Evolutionary conservation across 2,329 filamentous ascomycete species (phyloP).

Genomic region (Trichoderma endophyticum): DNA sequence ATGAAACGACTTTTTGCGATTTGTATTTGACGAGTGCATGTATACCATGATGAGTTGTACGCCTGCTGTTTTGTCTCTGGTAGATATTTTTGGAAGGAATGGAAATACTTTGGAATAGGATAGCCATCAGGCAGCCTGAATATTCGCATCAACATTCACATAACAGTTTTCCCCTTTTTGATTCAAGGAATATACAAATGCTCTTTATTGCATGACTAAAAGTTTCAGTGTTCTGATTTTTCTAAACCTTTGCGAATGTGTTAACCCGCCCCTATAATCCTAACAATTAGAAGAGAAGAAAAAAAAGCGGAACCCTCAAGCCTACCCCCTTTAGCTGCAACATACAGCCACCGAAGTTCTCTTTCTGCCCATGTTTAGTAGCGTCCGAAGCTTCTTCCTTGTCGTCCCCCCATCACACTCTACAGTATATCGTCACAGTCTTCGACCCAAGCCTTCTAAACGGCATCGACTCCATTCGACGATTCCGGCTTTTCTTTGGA

Average conservation of each 20-base stretch:
- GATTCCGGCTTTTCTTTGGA: constrained; percentile 26
- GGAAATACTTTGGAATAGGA: not conserved
- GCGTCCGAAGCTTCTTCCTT: not conserved
- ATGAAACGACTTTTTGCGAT: not conserved
- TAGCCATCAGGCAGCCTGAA: not conserved
- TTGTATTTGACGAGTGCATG: not conserved
- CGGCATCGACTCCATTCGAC: constrained; percentile 16
- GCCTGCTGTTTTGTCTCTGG: not conserved
- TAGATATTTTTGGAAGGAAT: not conserved
- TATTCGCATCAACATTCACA: not conserved
- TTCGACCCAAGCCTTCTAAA: constrained; percentile 11
- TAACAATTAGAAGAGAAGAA: not conserved
- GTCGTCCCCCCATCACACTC: not conserved
- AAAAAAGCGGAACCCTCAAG: not conserved
- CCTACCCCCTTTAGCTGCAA: not conserved
- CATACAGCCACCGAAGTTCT: not conserved
- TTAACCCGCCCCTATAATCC: not conserved
- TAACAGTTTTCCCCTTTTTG: not conserved
- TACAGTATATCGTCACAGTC: constrained; percentile 11
- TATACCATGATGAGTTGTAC: not conserved
- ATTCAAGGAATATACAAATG: not conserved
- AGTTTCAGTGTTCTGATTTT: not conserved
- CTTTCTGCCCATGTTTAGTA: not conserved
- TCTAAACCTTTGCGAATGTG: not conserved
- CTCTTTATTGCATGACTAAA: not conserved